These are phyloP conservation scores for Candida coquimbonensis DNA, from an alignment of 805 yeast species.

Conservation along the genomic window DNA sequence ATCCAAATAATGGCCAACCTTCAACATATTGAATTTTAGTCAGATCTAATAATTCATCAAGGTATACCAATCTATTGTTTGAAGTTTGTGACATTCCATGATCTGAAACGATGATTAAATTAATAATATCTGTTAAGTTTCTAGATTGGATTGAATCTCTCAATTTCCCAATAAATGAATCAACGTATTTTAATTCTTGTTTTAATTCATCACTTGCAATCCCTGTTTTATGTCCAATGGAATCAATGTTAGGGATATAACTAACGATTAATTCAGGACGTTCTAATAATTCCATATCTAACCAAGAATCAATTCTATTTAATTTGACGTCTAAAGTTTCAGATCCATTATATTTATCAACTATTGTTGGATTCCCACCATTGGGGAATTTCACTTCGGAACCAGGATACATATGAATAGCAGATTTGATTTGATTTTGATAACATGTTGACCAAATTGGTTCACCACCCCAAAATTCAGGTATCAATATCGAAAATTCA, in stretches of 20 bases:
- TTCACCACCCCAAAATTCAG: constrained; percentile 85
- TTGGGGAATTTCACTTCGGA: constrained; percentile 58
- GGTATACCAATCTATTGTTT: constrained; percentile 53
- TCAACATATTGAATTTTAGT: constrained; percentile 52
- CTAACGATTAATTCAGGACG: constrained; percentile 75
- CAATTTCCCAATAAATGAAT: constrained; percentile 48
- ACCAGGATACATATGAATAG: constrained; percentile 98
- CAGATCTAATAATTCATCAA: constrained; percentile 63
- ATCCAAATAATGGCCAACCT: constrained; percentile 84
- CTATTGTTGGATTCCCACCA: constrained; percentile 39
- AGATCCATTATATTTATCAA: constrained; percentile 57
- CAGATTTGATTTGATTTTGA: constrained; percentile 52
- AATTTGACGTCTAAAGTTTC: constrained; percentile 54
- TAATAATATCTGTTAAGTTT: constrained; percentile 58
- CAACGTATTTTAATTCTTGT: constrained; percentile 55
- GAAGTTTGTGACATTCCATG: constrained; percentile 93
- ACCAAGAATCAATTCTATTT: constrained; percentile 54
- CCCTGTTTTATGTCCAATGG: constrained; percentile 70
- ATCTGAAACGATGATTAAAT: constrained; percentile 75
- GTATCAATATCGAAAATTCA: constrained; percentile 36
- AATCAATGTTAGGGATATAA: constrained; percentile 77
- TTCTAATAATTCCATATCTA: constrained; percentile 45
- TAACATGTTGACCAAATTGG: constrained; percentile 81
- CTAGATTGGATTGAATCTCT: constrained; percentile 44
- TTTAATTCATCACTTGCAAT: constrained; percentile 52